Evolutionary conservation across 345 rosid genomes (phyloP).

Genomic region (Camelina neglecta): DNA sequence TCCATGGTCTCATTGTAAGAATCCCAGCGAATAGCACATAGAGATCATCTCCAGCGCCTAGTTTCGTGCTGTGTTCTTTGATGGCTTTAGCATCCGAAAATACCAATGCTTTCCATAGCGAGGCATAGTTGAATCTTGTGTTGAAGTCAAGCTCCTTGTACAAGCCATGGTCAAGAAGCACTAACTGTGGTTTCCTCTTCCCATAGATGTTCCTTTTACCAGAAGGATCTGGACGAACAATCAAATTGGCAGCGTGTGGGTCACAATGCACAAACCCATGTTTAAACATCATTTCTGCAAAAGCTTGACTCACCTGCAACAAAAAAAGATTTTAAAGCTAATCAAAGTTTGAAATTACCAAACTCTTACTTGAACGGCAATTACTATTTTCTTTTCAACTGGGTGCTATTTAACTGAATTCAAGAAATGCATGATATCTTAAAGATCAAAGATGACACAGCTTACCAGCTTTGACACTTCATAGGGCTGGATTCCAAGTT

Average conservation of each 20-base stretch:
- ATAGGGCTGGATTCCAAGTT: conserved; percentile 74
- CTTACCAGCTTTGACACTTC: conserved; percentile 90
- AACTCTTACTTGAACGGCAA: not conserved
- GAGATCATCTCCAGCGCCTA: conserved; percentile 96
- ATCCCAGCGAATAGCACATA: conserved; percentile 80
- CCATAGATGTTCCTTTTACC: conserved; percentile 61
- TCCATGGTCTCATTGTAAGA: conserved; percentile 96
- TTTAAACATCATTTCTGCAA: conserved; percentile 97
- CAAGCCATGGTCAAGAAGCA: conserved; percentile 89
- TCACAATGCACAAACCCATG: conserved; percentile 99
- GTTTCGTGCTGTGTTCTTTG: conserved; percentile 75
- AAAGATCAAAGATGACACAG: conserved; percentile 26
- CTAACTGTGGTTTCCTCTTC: conserved; percentile 79
- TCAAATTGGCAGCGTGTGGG: conserved; percentile 96
- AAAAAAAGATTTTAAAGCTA: not conserved
- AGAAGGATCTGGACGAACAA: conserved; percentile 80
- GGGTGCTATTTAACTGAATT: conserved; percentile 3
- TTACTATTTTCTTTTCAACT: not conserved
- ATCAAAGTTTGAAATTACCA: not conserved
- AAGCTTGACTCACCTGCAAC: conserved; percentile 79
- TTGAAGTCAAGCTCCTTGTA: conserved; percentile 84
- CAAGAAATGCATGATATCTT: conserved; percentile 24
- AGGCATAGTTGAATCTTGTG: conserved; percentile 82
- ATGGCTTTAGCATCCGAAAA: conserved; percentile 87
- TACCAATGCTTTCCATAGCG: conserved; percentile 87